Evolutionary conservation across 1,139 yeast genomes (phyloP).

Genomic region (Pneumocystis murina): DNA sequence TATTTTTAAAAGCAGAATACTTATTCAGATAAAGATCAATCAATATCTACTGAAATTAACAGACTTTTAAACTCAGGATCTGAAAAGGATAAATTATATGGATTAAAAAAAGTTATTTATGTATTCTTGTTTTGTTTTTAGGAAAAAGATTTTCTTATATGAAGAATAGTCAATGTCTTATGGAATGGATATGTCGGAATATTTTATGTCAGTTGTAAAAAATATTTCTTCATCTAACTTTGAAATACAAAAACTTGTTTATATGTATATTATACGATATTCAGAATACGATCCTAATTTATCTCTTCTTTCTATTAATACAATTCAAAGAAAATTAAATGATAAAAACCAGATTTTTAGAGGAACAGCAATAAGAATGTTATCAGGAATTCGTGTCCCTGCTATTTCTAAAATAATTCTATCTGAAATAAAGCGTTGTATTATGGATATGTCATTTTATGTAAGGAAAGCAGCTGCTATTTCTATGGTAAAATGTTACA

Average conservation of each 20-base stretch:
- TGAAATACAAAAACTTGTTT: conserved; percentile 62
- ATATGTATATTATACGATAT: conserved; percentile 57
- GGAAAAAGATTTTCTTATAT: neutral
- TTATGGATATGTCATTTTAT: conserved; percentile 55
- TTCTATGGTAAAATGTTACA: conserved; percentile 51
- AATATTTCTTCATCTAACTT: conserved; percentile 61
- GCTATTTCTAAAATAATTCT: conserved; percentile 68
- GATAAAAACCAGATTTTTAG: conserved; percentile 57
- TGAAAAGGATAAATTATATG: neutral
- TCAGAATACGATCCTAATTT: conserved; percentile 80
- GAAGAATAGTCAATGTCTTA: conserved; percentile 29
- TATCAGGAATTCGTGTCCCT: conserved; percentile 66
- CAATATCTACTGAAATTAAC: neutral
- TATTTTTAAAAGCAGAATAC: neutral
- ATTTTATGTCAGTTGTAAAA: conserved; percentile 79
- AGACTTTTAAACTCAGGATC: neutral
- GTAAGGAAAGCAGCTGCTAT: conserved; percentile 73
- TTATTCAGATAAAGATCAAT: neutral
- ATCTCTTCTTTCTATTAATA: conserved; percentile 75
- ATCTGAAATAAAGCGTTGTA: conserved; percentile 54
- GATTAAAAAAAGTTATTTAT: neutral
- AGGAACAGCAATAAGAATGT: conserved; percentile 59
- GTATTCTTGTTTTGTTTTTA: neutral
- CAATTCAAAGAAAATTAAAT: conserved; percentile 67
- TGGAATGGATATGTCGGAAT: conserved; percentile 47